phyloP scores from a whole-genome alignment of 768 basidiomycete genomes.

The Phylloporus rhodoxanthus region DNA sequence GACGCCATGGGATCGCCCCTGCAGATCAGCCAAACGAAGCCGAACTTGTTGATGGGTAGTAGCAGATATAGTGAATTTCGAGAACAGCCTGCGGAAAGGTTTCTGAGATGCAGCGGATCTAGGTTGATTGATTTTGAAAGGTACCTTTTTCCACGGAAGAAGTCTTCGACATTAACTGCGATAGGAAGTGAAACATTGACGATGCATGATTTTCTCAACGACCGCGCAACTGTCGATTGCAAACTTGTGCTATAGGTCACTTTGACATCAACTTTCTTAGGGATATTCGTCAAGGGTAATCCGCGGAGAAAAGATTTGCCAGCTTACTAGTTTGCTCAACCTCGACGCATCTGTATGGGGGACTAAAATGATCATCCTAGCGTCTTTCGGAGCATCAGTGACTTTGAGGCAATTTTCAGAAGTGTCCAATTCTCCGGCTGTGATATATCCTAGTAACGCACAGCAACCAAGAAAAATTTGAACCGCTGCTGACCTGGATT shows the following conservation, averaged over 20 bases:
- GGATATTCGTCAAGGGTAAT: slow-evolving; percentile 1
- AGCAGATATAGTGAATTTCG: slow-evolving; percentile 84
- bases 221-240: slow-evolving; percentile 50
- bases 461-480: slow-evolving; percentile 10
- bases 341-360: slow-evolving; percentile 66
- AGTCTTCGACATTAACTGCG: slow-evolving; percentile 93
- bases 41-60: slow-evolving; percentile 77
- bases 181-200: slow-evolving; percentile 74
- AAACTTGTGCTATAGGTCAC: slow-evolving; percentile 61
- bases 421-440: slow-evolving; percentile 30
- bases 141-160: slow-evolving; percentile 82
- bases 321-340: slow-evolving; percentile 54
- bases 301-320: background rate
- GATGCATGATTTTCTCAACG: slow-evolving; percentile 46
- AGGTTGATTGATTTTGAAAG: background rate
- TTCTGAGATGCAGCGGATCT: background rate
- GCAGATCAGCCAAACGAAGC: slow-evolving; percentile 55
- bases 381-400: slow-evolving; percentile 42
- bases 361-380: slow-evolving; percentile 44
- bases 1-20: slow-evolving; percentile 37
- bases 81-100: slow-evolving; percentile 60
- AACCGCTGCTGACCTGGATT: slow-evolving; percentile 27
- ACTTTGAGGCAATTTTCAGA: slow-evolving; percentile 44
- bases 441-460: slow-evolving; percentile 4
- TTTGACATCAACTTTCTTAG: slow-evolving; percentile 61